Evolutionary conservation across 2,329 filamentous ascomycete species (phyloP).

Genomic region (Cercospora zeina): DNA sequence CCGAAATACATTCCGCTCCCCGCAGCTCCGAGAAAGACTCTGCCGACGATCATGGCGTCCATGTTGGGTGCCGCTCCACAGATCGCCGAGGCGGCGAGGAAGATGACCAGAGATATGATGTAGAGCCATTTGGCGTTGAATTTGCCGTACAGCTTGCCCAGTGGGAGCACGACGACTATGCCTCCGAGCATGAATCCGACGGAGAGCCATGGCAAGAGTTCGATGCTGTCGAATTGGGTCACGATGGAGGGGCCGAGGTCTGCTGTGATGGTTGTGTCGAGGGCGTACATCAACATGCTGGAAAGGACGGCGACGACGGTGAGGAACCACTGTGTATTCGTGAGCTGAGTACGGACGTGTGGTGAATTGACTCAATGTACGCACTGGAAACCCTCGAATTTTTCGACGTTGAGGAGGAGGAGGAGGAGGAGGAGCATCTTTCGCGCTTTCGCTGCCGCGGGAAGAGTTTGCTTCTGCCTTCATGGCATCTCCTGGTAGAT

Average conservation of each 20-base stretch:
- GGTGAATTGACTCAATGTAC: not conserved
- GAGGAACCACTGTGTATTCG: not conserved
- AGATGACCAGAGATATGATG: conserved; percentile 34
- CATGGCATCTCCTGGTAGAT: not conserved
- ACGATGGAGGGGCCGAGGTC: not conserved
- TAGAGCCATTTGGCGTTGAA: conserved; percentile 38
- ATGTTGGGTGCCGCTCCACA: conserved; percentile 40
- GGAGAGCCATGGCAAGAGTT: conserved; percentile 36
- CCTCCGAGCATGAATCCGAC: conserved; percentile 35
- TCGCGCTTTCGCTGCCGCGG: not conserved
- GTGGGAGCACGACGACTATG: conserved; percentile 29
- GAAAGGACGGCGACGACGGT: not conserved
- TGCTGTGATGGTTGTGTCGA: not conserved
- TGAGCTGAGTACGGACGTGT: not conserved
- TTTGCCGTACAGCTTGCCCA: conserved; percentile 33
- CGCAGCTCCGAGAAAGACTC: conserved; percentile 44
- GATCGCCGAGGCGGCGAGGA: conserved; percentile 36
- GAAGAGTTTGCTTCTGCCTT: not conserved
- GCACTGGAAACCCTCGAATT: not conserved
- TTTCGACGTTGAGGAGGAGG: not conserved
- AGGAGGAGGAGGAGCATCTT: not conserved
- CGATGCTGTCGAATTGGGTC: conserved; percentile 18
- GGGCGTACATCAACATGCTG: not conserved
- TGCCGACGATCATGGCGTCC: conserved; percentile 38
- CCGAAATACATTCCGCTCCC: not conserved